Conservation (phyloP, 176 grass and related monocot species). For the Thalia dealbata region DNA sequence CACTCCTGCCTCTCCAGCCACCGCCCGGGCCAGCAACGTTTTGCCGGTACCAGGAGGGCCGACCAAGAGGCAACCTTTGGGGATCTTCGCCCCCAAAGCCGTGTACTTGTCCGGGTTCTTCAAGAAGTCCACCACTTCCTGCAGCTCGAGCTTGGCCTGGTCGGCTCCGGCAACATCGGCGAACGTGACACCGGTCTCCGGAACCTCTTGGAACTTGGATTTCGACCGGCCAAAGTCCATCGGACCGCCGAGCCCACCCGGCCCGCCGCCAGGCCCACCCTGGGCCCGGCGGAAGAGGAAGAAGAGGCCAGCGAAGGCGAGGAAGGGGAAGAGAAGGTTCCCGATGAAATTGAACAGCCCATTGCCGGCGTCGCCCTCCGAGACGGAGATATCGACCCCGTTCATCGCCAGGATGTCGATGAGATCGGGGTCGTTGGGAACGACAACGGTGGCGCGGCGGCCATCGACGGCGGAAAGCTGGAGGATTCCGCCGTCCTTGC, state of each 20-base stretch:
- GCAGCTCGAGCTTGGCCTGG: slow-evolving; percentile 95
- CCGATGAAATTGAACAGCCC: slow-evolving; percentile 55
- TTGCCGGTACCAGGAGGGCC: slow-evolving; percentile 77
- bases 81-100: slow-evolving; percentile 80
- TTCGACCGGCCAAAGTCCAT: slow-evolving; percentile 97
- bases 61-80: slow-evolving; percentile 79
- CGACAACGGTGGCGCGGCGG: slow-evolving; percentile 51
- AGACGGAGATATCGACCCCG: slow-evolving; percentile 90
- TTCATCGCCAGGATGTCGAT: slow-evolving; percentile 94
- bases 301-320: slow-evolving; percentile 84
- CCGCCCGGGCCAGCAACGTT: slow-evolving; percentile 76
- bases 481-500: slow-evolving; percentile 66
- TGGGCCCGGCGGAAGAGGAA: slow-evolving; percentile 90
- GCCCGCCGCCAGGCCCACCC: slow-evolving; percentile 59
- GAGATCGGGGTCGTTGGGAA: slow-evolving; percentile 86
- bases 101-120: slow-evolving; percentile 99
- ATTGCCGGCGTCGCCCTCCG: slow-evolving; percentile 58
- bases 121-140: slow-evolving; percentile 91
- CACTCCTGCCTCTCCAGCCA: slow-evolving; percentile 80
- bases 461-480: slow-evolving; percentile 81
- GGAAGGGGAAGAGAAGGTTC: slow-evolving; percentile 84
- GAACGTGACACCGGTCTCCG: slow-evolving; percentile 73
- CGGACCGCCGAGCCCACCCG: slow-evolving; percentile 73
- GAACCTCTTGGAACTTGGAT: slow-evolving; percentile 97
- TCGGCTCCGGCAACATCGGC: slow-evolving; percentile 76